Base-by-base conservation (phyloP, 805 yeast genomes). In the Candida gorgasii region DNA sequence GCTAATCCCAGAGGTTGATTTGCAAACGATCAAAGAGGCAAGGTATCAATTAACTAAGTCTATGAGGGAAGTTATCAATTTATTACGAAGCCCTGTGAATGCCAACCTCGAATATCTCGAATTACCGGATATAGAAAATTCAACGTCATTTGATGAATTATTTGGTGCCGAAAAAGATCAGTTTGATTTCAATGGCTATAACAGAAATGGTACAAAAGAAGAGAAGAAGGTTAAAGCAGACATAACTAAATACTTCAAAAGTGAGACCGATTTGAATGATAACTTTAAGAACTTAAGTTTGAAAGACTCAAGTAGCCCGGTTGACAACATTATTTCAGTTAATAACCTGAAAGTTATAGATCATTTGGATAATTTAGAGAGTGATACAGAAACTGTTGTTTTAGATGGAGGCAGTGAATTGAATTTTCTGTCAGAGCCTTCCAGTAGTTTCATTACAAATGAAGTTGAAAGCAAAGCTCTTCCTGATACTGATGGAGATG, bases 11-110 rank as follows among this genome's bases (percentile, higher is more conserved):
- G 65, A 63, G 14, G 53, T 66, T 13, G 71, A 67, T 48, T 54
- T 67, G 20, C 54, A 44, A 46, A 48, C 58, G 6, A 60, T 67
- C 31, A 63, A 62, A 42, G 55, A 60, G 31, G 57, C 69, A 8
- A 51, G 69, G 24, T 52, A 53, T 27, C 69, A 63, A 41, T 52
- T 67, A 26, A 58, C 65, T 5, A 58, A 58, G 32, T 60, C 69
- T 8, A 67, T 67, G 67, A 58, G 57, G 35, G 71, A 67, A 40
- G 61, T 67, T 8, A 54, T 64, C 6, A 55, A 58, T 38, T 49
- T 67, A 34, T 53, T 67, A 30, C 60, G 60, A 43, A 58, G 62
- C 4, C 71, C 71, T 3, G 44, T 45, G 1, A 45, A 39, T 31
- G 31, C 49, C 11, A 49, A 43, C 26, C 39, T 45, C 15, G 53